Conservation (phyloP, 192 early-diverging fungal genomes). For the Coemansia sp. region DNA sequence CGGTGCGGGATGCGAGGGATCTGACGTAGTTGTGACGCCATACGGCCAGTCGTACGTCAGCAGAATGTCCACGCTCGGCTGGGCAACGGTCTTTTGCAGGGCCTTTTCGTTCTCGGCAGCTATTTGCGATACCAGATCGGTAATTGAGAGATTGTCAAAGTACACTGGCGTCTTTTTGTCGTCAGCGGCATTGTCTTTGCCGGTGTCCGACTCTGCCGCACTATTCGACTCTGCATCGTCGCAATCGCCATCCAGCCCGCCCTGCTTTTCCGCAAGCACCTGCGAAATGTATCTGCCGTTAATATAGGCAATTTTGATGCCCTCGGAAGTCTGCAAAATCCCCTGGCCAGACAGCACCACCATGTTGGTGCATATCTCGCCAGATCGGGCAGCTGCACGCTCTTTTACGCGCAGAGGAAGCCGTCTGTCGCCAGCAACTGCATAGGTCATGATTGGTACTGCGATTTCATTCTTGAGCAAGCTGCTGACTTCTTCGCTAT, state of each 20-base stretch:
- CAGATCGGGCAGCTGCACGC: slow-evolving; percentile 55
- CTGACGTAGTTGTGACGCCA: slow-evolving; percentile 24
- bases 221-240: neutral
- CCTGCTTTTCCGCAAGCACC: neutral
- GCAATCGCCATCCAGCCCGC: neutral
- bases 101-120: slow-evolving; percentile 40
- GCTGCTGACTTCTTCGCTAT: slow-evolving; percentile 47
- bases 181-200: neutral
- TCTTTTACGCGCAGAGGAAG: slow-evolving; percentile 59
- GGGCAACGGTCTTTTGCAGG: slow-evolving; percentile 26
- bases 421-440: slow-evolving; percentile 63
- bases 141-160: slow-evolving; percentile 23
- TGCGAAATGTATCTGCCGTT: slow-evolving; percentile 29
- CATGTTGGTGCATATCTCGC: slow-evolving; percentile 77
- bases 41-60: slow-evolving; percentile 82
- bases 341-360: slow-evolving; percentile 63
- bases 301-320: slow-evolving; percentile 49
- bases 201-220: neutral
- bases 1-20: neutral
- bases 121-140: slow-evolving; percentile 22
- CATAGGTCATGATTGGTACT: slow-evolving; percentile 75
- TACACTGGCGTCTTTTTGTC: neutral
- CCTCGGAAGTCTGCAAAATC: slow-evolving; percentile 47
- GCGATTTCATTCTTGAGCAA: slow-evolving; percentile 57
- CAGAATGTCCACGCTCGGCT: slow-evolving; percentile 68